phyloP scores from a whole-genome alignment of 495 filamentous ascomycete species.

The Talaromyces stipitatus region DNA sequence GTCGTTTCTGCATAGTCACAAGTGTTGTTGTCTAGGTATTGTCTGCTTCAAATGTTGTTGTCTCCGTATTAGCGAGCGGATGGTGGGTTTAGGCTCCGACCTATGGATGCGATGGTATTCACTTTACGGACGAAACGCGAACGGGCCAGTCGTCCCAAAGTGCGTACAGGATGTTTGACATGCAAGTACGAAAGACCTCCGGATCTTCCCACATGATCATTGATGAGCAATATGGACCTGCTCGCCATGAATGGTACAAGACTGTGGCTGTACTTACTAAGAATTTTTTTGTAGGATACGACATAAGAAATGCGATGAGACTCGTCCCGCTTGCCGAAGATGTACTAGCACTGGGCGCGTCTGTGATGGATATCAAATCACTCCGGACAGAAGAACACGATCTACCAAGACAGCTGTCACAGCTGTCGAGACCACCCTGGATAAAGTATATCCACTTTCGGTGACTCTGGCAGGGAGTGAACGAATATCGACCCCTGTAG shows the following conservation, averaged over 20 bases:
- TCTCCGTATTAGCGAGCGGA: too few relatives aligned
- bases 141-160: slow-evolving; percentile 7
- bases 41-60: too few relatives aligned
- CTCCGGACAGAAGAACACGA: slow-evolving; percentile 5
- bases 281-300: slow-evolving; percentile 28
- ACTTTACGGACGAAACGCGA: background rate
- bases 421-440: too few relatives aligned
- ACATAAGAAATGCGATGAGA: slow-evolving; percentile 57
- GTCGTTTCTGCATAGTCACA: too few relatives aligned
- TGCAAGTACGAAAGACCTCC: slow-evolving; percentile 8
- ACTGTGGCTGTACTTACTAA: background rate
- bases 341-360: slow-evolving; percentile 38
- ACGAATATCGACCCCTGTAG: too few relatives aligned
- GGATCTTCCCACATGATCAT: background rate
- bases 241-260: background rate
- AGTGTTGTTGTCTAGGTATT: too few relatives aligned
- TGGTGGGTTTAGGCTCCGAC: too few relatives aligned
- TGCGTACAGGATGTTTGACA: slow-evolving; percentile 9
- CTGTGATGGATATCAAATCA: slow-evolving; percentile 22
- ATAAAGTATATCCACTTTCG: too few relatives aligned
- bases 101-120: too few relatives aligned
- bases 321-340: slow-evolving; percentile 41
- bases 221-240: too few relatives aligned
- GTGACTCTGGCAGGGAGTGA: too few relatives aligned
- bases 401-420: background rate